Evolutionary conservation across 805 yeast species (phyloP).

Genomic region (Saccharomyces eubayanus): DNA sequence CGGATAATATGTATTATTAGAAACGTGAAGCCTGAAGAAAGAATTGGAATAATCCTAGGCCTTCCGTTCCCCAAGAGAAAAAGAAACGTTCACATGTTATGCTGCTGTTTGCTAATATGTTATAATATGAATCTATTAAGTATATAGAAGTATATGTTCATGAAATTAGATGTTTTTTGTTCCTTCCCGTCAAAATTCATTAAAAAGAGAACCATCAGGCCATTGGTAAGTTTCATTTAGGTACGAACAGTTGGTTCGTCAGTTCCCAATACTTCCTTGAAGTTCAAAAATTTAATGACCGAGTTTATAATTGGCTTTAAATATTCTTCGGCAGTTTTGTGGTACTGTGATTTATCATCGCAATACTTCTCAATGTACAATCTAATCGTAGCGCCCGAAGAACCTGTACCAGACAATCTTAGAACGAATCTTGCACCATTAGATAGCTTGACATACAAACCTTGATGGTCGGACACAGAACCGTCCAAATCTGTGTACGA

Average conservation of each 20-base stretch:
- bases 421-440: slow-evolving; percentile 83
- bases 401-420: slow-evolving; percentile 94
- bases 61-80: background rate
- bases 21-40: background rate
- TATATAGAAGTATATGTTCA: background rate
- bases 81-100: background rate
- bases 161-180: background rate
- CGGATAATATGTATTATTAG: background rate
- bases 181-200: background rate
- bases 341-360: slow-evolving; percentile 44
- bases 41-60: background rate
- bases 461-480: slow-evolving; percentile 79
- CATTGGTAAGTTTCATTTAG: slow-evolving; percentile 23
- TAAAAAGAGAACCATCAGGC: background rate
- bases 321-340: slow-evolving; percentile 54
- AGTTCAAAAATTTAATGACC: slow-evolving; percentile 60
- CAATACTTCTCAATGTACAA: slow-evolving; percentile 84
- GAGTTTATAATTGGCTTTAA: slow-evolving; percentile 53
- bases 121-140: background rate
- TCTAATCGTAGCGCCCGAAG: slow-evolving; percentile 95
- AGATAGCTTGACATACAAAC: slow-evolving; percentile 71
- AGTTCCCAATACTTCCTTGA: slow-evolving; percentile 69
- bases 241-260: slow-evolving; percentile 87
- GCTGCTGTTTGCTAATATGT: background rate
- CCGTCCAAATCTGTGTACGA: slow-evolving; percentile 94